A percentile compares a stretch with the other conserved stretches of the same genome.
Evolutionary conservation across 805 yeast species (phyloP).

Genomic region (Yarrowia yakushimensis): DNA sequence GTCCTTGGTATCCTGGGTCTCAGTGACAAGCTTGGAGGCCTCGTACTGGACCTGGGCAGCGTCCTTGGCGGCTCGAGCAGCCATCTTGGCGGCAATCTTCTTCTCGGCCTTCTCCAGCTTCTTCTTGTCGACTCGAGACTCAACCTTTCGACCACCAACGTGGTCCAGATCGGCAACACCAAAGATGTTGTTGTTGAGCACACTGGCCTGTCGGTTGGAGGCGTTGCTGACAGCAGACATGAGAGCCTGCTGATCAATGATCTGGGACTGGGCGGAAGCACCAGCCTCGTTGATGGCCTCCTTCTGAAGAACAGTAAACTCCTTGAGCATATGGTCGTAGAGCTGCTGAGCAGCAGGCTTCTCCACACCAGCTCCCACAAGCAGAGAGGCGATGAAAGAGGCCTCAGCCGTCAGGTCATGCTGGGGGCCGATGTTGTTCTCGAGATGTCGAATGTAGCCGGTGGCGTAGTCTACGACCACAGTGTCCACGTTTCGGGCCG

Average conservation of each 20-base stretch:
- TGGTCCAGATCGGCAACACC: slow-evolving; percentile 85
- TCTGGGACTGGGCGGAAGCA: slow-evolving; percentile 81
- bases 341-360: slow-evolving; percentile 51
- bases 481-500: slow-evolving; percentile 81
- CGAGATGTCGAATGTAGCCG: slow-evolving; percentile 80
- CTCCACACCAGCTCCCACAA: slow-evolving; percentile 82
- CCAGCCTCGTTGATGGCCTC: slow-evolving; percentile 71
- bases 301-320: slow-evolving; percentile 52
- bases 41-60: slow-evolving; percentile 42
- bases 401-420: slow-evolving; percentile 67
- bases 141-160: slow-evolving; percentile 78
- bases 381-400: slow-evolving; percentile 57
- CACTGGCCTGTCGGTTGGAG: slow-evolving; percentile 58
- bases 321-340: slow-evolving; percentile 47
- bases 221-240: slow-evolving; percentile 46
- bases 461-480: slow-evolving; percentile 87
- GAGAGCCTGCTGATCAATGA: slow-evolving; percentile 63
- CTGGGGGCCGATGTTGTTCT: slow-evolving; percentile 69
- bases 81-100: slow-evolving; percentile 95
- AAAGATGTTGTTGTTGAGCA: slow-evolving; percentile 77
- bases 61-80: slow-evolving; percentile 59
- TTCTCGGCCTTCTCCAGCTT: slow-evolving; percentile 96
- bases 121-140: slow-evolving; percentile 92
- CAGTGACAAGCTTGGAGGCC: slow-evolving; percentile 83
- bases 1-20: slow-evolving; percentile 54